Conservation (phyloP, 306 rosid genomes). For the Prunus davidiana region DNA sequence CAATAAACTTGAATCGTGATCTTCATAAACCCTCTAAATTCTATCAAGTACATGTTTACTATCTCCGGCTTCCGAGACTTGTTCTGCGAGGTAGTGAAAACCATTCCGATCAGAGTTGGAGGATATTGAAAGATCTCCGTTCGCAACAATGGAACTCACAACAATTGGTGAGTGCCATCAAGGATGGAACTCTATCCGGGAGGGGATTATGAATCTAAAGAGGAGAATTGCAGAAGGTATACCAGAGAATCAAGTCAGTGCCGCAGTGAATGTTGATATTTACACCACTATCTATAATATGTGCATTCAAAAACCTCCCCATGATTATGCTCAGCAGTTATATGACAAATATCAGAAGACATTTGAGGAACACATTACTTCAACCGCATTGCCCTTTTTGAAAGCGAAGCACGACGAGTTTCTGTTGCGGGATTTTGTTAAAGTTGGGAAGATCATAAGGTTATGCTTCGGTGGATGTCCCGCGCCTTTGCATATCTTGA, state of each 20-base stretch:
- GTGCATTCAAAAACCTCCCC: constrained; percentile 34
- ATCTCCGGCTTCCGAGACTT: too few species aligned
- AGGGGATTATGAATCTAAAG: constrained; percentile 27
- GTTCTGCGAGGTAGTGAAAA: constrained; percentile 41
- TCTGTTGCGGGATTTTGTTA: constrained; percentile 59
- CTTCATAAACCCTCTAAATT: too few species aligned
- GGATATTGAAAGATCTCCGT: too few species aligned
- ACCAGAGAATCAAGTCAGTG: neutral
- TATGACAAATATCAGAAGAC: constrained; percentile 32
- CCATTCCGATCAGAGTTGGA: constrained; percentile 28
- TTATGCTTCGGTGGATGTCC: constrained; percentile 33
- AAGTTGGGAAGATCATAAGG: constrained; percentile 48
- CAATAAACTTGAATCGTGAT: too few species aligned
- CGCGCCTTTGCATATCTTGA: constrained; percentile 26
- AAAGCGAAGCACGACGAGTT: constrained; percentile 54
- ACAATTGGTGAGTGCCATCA: neutral
- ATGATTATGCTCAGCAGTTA: constrained; percentile 32
- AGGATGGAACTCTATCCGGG: neutral
- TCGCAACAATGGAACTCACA: neutral
- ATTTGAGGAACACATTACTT: constrained; percentile 24
- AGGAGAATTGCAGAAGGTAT: neutral
- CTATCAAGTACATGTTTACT: too few species aligned
- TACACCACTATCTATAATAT: constrained; percentile 32
- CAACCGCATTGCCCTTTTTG: constrained; percentile 45
- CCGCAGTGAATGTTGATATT: neutral